A percentile compares a stretch with the other conserved stretches of the same genome.
phyloP scores from a whole-genome alignment of 768 basidiomycete species.

The Amanita inopinata region DNA sequence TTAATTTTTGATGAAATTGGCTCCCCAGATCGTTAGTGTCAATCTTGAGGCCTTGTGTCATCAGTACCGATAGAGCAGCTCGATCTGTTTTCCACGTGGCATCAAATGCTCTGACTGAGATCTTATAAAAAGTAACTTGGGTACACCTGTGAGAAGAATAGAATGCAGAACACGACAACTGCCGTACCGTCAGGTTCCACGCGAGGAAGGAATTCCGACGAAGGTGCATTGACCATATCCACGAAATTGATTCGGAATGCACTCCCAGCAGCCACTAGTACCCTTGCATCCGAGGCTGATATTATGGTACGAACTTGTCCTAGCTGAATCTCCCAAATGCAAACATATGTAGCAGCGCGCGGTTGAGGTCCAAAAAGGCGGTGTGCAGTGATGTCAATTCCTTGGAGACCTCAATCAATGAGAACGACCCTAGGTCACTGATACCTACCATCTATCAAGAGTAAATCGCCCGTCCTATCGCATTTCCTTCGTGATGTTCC shows the following conservation, averaged over 20 bases:
- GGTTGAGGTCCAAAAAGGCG: constrained; percentile 88
- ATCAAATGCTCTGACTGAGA: constrained; percentile 47
- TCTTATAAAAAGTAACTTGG: constrained; percentile 77
- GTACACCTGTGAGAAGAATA: not conserved
- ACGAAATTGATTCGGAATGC: constrained; percentile 62
- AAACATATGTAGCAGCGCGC: constrained; percentile 75
- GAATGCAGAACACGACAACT: not conserved
- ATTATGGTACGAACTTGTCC: constrained; percentile 51
- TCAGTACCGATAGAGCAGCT: constrained; percentile 42
- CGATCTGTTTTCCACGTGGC: constrained; percentile 42
- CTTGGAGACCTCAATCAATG: constrained; percentile 25
- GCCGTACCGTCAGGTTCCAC: constrained; percentile 70
- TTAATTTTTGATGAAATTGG: constrained; percentile 52
- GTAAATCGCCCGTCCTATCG: constrained; percentile 21
- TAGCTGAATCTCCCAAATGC: constrained; percentile 84
- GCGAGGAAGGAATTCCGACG: constrained; percentile 49
- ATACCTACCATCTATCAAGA: constrained; percentile 40
- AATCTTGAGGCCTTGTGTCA: constrained; percentile 52
- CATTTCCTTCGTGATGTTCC: constrained; percentile 17
- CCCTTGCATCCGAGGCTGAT: constrained; percentile 41
- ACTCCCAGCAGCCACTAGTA: constrained; percentile 41
- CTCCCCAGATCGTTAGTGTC: constrained; percentile 74
- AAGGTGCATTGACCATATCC: constrained; percentile 77
- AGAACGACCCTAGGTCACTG: not conserved
- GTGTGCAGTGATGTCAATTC: constrained; percentile 71